These are phyloP conservation scores for Picea abies DNA, from an alignment of 83 land plant species.

Conservation along the genomic window DNA sequence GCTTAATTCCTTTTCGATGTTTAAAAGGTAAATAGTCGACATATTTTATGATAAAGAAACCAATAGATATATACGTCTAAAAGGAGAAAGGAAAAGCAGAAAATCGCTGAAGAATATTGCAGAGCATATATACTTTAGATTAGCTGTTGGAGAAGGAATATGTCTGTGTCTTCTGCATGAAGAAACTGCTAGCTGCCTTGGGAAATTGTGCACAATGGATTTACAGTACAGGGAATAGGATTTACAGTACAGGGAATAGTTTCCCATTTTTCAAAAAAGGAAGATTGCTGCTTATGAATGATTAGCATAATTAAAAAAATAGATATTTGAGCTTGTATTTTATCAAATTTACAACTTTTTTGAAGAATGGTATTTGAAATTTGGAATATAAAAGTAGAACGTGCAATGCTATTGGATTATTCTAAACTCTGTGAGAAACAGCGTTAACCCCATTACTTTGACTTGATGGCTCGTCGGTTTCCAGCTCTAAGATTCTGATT, in stretches of 20 bases:
- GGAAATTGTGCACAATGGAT: neutral
- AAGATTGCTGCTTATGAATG: neutral
- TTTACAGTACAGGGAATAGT: neutral
- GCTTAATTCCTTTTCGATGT: no score
- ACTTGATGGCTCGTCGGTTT: no score
- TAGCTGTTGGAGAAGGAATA: neutral
- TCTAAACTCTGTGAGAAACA: slow-evolving; percentile 1
- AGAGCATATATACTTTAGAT: slow-evolving; percentile 1
- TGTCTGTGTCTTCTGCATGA: neutral
- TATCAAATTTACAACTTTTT: neutral
- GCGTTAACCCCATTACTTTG: no score
- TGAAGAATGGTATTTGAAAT: neutral
- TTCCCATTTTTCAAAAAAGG: neutral
- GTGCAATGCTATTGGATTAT: neutral
- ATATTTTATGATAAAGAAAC: no score
- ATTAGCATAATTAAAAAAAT: neutral
- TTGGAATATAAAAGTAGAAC: neutral
- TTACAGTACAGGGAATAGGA: neutral
- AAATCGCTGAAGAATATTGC: no score
- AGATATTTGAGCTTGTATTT: neutral
- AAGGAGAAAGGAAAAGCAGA: no score
- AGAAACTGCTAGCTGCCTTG: neutral
- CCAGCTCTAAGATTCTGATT: neutral
- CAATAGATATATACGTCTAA: no score
- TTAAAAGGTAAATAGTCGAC: no score